Evolutionary conservation across 352 stramenopile genomes (phyloP).

Genomic region (Globisporangium splendens): DNA sequence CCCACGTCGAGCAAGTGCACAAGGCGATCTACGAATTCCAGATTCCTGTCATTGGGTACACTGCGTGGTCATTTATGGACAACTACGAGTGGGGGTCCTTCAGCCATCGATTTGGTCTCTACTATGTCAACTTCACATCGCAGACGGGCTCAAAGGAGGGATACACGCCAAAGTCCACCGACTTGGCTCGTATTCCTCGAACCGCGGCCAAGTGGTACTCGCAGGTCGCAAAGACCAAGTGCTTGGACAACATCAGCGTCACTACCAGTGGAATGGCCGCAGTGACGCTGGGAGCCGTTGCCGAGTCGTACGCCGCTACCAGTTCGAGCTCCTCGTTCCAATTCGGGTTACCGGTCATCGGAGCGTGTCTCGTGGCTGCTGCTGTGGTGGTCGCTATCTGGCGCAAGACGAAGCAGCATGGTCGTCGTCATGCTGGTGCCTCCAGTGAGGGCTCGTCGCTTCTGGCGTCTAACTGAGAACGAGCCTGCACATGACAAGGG

Average conservation of each 20-base stretch:
- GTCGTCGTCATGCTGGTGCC: too few species aligned
- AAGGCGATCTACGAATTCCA: slow-evolving; percentile 48
- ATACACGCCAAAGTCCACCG: slow-evolving; percentile 32
- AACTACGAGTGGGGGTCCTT: slow-evolving; percentile 94
- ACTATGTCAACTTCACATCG: slow-evolving; percentile 24
- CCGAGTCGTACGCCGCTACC: too few species aligned
- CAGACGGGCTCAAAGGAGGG: slow-evolving; percentile 32
- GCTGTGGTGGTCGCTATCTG: too few species aligned
- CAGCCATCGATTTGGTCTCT: slow-evolving; percentile 32
- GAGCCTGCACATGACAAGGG: too few species aligned
- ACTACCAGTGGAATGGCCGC: too few species aligned
- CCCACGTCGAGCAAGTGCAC: slow-evolving; percentile 56
- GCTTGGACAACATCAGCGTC: slow-evolving; percentile 25
- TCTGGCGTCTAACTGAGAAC: slow-evolving; percentile 8
- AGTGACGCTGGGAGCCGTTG: too few species aligned
- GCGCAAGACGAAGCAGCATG: too few species aligned
- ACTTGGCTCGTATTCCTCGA: slow-evolving; percentile 34
- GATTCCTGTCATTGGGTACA: slow-evolving; percentile 89
- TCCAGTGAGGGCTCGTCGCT: too few species aligned
- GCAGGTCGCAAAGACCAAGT: slow-evolving; percentile 68
- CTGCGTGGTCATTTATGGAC: slow-evolving; percentile 92
- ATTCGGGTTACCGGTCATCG: too few species aligned
- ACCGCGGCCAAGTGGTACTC: slow-evolving; percentile 41
- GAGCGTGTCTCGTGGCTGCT: too few species aligned
- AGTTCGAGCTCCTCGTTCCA: too few species aligned